These are phyloP conservation scores for Colletotrichum sp. DNA, from an alignment of 2,329 filamentous ascomycete species.

Conservation along the genomic window DNA sequence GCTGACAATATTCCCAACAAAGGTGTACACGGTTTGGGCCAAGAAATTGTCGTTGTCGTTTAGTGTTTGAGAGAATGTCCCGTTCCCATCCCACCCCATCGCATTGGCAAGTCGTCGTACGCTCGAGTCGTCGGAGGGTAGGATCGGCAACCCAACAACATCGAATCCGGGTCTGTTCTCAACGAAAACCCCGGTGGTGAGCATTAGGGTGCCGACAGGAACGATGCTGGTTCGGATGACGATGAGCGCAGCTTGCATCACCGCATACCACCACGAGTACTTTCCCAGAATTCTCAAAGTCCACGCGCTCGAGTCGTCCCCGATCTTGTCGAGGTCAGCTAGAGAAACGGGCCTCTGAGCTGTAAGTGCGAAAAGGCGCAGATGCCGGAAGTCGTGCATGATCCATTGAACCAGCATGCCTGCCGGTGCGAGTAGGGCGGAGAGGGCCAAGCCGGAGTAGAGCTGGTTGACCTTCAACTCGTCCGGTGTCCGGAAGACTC, in stretches of 20 bases:
- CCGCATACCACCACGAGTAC: conserved; percentile 4
- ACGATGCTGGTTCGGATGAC: conserved; percentile 1
- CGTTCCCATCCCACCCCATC: conserved; percentile 2
- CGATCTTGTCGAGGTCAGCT: neutral
- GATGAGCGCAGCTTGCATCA: neutral
- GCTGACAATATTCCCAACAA: conserved; percentile 2
- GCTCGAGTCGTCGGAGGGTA: neutral
- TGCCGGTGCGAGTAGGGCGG: neutral
- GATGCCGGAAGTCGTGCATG: conserved; percentile 5
- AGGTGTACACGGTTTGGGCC: neutral
- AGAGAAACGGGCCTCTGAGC: neutral
- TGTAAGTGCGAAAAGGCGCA: conserved; percentile 1
- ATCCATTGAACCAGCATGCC: conserved; percentile 14
- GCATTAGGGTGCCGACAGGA: conserved; percentile 1
- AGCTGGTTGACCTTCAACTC: neutral
- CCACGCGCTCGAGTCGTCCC: conserved; percentile 6
- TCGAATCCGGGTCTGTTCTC: neutral
- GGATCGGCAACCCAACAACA: neutral
- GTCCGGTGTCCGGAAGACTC: conserved; percentile 8
- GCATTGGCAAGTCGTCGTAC: neutral
- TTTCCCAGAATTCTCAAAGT: neutral
- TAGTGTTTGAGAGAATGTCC: neutral
- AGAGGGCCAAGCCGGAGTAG: conserved; percentile 7
- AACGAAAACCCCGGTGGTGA: neutral
- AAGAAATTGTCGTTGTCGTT: neutral